Evolutionary conservation across 2,329 filamentous ascomycete species (phyloP).

Genomic region (Aspergillus candidus): DNA sequence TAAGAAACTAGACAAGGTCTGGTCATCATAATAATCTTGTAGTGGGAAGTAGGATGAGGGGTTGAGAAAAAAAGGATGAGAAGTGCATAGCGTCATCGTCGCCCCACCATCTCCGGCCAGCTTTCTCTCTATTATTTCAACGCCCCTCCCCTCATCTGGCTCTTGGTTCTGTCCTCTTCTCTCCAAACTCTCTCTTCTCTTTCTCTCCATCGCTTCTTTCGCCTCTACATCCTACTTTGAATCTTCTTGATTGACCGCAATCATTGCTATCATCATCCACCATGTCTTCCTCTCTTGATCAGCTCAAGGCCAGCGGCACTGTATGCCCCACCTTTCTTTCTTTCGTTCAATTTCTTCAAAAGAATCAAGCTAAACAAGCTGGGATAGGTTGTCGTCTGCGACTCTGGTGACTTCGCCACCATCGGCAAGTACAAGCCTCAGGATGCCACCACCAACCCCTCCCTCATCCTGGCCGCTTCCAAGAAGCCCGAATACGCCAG

Average conservation of each 20-base stretch:
- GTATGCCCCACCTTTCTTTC: constrained; percentile 52
- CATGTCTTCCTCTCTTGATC: constrained; percentile 89
- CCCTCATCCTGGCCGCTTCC: constrained; percentile 92
- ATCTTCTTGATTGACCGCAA: neutral
- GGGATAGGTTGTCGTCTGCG: constrained; percentile 80
- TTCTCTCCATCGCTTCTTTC: neutral
- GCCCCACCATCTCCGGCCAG: too few species aligned
- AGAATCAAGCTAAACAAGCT: constrained; percentile 11
- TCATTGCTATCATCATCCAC: constrained; percentile 14
- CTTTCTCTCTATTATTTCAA: neutral
- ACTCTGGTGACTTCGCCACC: constrained; percentile 85
- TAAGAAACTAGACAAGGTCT: too few species aligned
- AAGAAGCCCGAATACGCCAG: constrained; percentile 96
- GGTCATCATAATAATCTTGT: too few species aligned
- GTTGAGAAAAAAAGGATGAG: too few species aligned
- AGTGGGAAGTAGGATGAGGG: too few species aligned
- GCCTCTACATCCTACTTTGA: too few species aligned
- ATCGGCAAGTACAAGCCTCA: constrained; percentile 99
- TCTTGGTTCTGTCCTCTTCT: too few species aligned
- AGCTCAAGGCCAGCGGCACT: constrained; percentile 95
- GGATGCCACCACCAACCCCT: constrained; percentile 99
- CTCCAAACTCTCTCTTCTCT: neutral
- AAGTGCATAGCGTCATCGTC: too few species aligned
- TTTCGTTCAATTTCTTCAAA: neutral
- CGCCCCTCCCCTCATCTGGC: neutral